Evolutionary conservation across 2,329 filamentous ascomycete species (phyloP).

Genomic region (Aspergillus ochraceoroseus): DNA sequence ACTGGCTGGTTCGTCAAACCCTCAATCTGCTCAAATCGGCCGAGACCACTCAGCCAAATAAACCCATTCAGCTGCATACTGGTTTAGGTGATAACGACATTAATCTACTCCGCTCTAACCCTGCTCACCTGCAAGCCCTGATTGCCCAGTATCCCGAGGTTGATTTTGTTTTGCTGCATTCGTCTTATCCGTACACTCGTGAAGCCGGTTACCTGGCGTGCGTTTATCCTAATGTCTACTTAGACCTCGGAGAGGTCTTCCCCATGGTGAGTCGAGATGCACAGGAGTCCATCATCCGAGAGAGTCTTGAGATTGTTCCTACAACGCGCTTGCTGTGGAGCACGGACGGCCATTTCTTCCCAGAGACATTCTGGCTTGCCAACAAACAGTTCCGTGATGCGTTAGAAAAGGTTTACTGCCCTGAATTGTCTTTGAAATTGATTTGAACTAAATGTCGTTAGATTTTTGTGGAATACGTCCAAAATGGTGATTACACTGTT

Average conservation of each 20-base stretch:
- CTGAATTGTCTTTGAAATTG: slow-evolving; percentile 18
- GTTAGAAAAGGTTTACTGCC: slow-evolving; percentile 54
- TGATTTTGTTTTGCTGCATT: slow-evolving; percentile 72
- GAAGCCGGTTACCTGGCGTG: slow-evolving; percentile 74
- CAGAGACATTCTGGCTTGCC: slow-evolving; percentile 71
- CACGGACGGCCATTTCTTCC: slow-evolving; percentile 73
- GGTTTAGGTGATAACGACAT: slow-evolving; percentile 78
- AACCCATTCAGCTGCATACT: slow-evolving; percentile 79
- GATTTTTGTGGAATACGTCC: slow-evolving; percentile 63
- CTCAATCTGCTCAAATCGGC: slow-evolving; percentile 54
- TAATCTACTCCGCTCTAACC: slow-evolving; percentile 63
- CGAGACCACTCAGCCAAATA: slow-evolving; percentile 45
- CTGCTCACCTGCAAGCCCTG: slow-evolving; percentile 67
- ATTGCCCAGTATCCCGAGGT: slow-evolving; percentile 65
- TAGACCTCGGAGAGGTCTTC: slow-evolving; percentile 79
- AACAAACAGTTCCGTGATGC: slow-evolving; percentile 67
- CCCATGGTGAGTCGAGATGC: slow-evolving; percentile 71
- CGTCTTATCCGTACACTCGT: slow-evolving; percentile 73
- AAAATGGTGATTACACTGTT: slow-evolving; percentile 57
- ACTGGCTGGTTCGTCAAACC: slow-evolving; percentile 61
- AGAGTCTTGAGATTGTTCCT: slow-evolving; percentile 71
- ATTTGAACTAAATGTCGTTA: slow-evolving; percentile 29
- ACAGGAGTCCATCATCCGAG: slow-evolving; percentile 64
- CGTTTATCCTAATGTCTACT: slow-evolving; percentile 72
- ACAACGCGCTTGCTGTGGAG: slow-evolving; percentile 73